Evolutionary conservation across 2,329 filamentous ascomycete genomes (phyloP).

Genomic region (Rhytidhysteron rufulum): DNA sequence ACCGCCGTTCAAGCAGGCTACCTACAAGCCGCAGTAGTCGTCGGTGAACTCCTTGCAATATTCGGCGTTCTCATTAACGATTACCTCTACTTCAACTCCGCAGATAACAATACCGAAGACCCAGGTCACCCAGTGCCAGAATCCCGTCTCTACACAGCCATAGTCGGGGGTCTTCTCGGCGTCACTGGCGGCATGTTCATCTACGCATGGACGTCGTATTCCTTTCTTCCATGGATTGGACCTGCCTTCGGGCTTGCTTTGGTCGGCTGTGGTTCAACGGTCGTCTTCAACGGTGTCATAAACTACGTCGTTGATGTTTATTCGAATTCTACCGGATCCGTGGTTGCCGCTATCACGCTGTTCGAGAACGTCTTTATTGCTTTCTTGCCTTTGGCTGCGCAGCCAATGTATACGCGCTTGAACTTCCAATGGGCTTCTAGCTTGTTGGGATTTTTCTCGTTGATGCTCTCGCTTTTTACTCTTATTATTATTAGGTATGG

Average conservation of each 20-base stretch:
- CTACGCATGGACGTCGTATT: slow-evolving; percentile 43
- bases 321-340: slow-evolving; percentile 41
- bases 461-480: too few species aligned
- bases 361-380: slow-evolving; percentile 43
- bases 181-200: slow-evolving; percentile 44
- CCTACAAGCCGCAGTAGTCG: slow-evolving; percentile 37
- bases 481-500: too few species aligned
- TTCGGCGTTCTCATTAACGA: slow-evolving; percentile 21
- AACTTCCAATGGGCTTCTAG: slow-evolving; percentile 44
- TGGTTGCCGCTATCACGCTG: slow-evolving; percentile 39
- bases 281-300: slow-evolving; percentile 39
- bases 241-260: slow-evolving; percentile 41
- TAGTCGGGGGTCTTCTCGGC: slow-evolving; percentile 35
- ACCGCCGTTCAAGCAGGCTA: too few species aligned
- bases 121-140: slow-evolving; percentile 22
- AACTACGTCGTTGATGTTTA: slow-evolving; percentile 47
- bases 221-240: slow-evolving; percentile 38
- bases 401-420: slow-evolving; percentile 39
- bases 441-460: too few species aligned
- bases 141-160: slow-evolving; percentile 33
- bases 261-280: slow-evolving; percentile 43
- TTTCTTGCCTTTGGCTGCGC: slow-evolving; percentile 38
- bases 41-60: slow-evolving; percentile 38
- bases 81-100: slow-evolving; percentile 33
- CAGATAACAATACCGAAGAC: slow-evolving; percentile 7